Evolutionary conservation across 2,329 filamentous ascomycete species (phyloP), one percentile per base, ranked within the genome.

Genomic region (Biscogniauxia marginata): DNA sequence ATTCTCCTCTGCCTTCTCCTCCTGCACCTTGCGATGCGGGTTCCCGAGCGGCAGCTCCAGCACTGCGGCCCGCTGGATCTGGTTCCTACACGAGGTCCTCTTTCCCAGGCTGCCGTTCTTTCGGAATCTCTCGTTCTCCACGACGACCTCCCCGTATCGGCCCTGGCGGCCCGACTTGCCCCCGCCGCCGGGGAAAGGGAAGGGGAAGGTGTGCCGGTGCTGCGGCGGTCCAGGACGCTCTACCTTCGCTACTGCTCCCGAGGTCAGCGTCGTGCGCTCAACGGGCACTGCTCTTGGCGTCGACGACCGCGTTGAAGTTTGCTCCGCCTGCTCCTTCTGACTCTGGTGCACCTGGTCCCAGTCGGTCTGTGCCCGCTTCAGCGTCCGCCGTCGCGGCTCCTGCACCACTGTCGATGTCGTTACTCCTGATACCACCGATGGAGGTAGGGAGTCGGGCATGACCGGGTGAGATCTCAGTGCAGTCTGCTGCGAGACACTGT

Each of bases 401-500:
- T 39, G 30, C 7, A 6, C 9, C 13, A n/a, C 30, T 39, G 30
- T 16, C n/a, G 30, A 3, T 39, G 30, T 16, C 30, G 6, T 39
- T n/a, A 30, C 25, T 3, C 30, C 30, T 16, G 30, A n/a, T n/a
- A n/a, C n/a, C 3, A 39, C 30, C 9, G 30, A 39, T n/a, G 30
- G 13, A 16, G 30, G 30, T n/a, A 39, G 30, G 13, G 30, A 11
- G 13, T 39, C 30, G 11, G 30, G 30, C 3, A 39, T 11, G 5
- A 39, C 13, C n/a, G 30, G 30, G 30, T 39, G 73, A 53, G 74
- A 72, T 39, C 73, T 75, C 56, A 81, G 65, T 1, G 74, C 76
- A 19, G 71, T 67, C 43, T 72, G 71, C 6, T 25, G 18, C 7
- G 79, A 78, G 11, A 82, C 65, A 52, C 73, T 77, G 61, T 80